Percentiles rank a stretch among this genome's conserved stretches.
Evolutionary conservation across 192 early-diverging fungal species (phyloP).

Genomic region (Backusella parvicylindrica): DNA sequence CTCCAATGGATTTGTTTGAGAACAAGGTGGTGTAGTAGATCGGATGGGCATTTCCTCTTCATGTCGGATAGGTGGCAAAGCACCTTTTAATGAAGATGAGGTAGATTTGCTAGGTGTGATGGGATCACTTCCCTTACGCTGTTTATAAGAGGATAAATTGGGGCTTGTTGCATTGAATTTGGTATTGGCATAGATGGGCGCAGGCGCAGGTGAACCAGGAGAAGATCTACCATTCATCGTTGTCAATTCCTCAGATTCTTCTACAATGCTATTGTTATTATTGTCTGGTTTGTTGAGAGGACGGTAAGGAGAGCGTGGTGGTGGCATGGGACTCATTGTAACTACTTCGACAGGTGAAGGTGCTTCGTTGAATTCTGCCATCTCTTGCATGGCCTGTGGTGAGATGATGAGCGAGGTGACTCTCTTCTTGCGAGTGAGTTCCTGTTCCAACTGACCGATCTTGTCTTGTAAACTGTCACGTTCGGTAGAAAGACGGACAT

Average conservation of each 20-base stretch:
- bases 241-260: not conserved
- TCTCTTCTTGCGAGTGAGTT: slow-evolving; percentile 5
- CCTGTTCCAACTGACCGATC: slow-evolving; percentile 18
- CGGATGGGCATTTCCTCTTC: not conserved
- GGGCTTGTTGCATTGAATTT: not conserved
- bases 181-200: not conserved
- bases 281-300: not conserved
- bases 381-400: slow-evolving; percentile 11
- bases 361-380: slow-evolving; percentile 10
- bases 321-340: slow-evolving; percentile 19
- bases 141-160: not conserved
- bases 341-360: not conserved
- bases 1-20: not conserved
- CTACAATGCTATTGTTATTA: not conserved
- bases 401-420: slow-evolving; percentile 9
- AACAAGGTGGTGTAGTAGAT: not conserved
- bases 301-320: slow-evolving; percentile 25
- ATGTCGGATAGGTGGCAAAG: slow-evolving; percentile 2
- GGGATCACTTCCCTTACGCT: not conserved
- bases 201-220: not conserved
- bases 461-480: slow-evolving; percentile 37
- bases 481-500: slow-evolving; percentile 37
- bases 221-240: not conserved
- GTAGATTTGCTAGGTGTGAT: not conserved
- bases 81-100: not conserved